phyloP scores from a whole-genome alignment of 306 rosid genomes.

The Delonix regia region DNA sequence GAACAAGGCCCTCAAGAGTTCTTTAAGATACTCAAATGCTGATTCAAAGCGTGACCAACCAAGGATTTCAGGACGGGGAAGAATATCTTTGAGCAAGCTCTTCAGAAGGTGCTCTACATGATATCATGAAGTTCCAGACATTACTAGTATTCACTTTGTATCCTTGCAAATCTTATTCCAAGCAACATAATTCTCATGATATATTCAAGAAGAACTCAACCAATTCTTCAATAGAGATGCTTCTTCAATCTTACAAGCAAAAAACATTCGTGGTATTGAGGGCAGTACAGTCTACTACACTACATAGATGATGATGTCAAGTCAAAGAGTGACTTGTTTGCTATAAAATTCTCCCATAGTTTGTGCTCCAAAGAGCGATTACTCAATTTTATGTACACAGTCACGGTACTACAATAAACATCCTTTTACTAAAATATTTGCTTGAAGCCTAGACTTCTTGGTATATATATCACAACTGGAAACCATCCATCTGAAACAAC shows the following conservation, averaged over 20 bases:
- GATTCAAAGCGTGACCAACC: slow-evolving; percentile 39
- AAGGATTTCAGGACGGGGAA: slow-evolving; percentile 37
- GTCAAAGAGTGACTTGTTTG: slow-evolving; percentile 20
- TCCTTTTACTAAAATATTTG: neutral
- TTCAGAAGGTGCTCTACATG: slow-evolving; percentile 49
- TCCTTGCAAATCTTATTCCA: slow-evolving; percentile 21
- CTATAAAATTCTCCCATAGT: slow-evolving; percentile 4
- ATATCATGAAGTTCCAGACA: slow-evolving; percentile 16
- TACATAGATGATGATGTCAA: slow-evolving; percentile 3
- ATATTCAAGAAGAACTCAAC: slow-evolving; percentile 9
- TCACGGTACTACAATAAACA: neutral
- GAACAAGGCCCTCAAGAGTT: slow-evolving; percentile 48
- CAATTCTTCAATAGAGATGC: slow-evolving; percentile 16
- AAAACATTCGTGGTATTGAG: neutral
- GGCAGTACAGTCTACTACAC: neutral
- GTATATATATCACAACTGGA: slow-evolving; percentile 19
- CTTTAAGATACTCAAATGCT: slow-evolving; percentile 44
- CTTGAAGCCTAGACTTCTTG: neutral
- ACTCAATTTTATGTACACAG: neutral
- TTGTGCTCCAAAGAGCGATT: neutral
- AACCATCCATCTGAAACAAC: slow-evolving; percentile 24
- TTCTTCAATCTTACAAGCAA: slow-evolving; percentile 22
- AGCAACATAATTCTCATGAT: neutral
- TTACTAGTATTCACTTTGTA: neutral
- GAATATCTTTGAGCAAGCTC: slow-evolving; percentile 37